A percentile compares a stretch with the other conserved stretches of the same genome.
Conservation (phyloP, 2,329 filamentous ascomycete species). For the Emericellopsis cladophorae region DNA sequence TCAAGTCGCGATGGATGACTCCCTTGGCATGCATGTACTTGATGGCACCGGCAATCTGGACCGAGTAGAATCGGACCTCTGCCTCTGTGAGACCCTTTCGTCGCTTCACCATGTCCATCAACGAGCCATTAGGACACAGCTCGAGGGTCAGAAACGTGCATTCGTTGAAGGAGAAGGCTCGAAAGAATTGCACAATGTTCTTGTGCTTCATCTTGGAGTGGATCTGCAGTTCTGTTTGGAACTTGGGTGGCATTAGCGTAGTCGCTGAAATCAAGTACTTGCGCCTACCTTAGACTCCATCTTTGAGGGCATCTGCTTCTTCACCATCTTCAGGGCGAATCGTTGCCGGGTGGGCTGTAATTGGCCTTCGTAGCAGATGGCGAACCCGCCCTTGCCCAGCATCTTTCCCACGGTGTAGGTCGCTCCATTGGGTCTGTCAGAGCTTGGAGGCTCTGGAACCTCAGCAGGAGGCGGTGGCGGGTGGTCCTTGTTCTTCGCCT, state of each 20-base stretch:
- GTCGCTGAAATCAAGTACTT: not conserved
- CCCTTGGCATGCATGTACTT: conserved; percentile 96
- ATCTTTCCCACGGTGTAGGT: conserved; percentile 63
- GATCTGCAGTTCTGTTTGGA: conserved; percentile 82
- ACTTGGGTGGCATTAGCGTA: conserved; percentile 26
- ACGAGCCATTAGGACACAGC: conserved; percentile 85
- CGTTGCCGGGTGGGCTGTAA: conserved; percentile 52
- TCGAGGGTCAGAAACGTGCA: conserved; percentile 92
- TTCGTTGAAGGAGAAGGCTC: conserved; percentile 80
- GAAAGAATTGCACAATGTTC: conserved; percentile 90
- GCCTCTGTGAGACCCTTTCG: conserved; percentile 84
- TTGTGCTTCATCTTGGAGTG: conserved; percentile 96
- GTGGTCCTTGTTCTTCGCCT: conserved; percentile 52
- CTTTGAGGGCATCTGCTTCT: conserved; percentile 69
- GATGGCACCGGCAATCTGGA: conserved; percentile 92
- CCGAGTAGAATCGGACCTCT: conserved; percentile 84
- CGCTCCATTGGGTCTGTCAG: conserved; percentile 56
- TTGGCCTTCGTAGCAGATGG: conserved; percentile 66
- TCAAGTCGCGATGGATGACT: conserved; percentile 92
- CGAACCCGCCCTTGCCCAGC: conserved; percentile 72
- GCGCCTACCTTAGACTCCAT: conserved; percentile 65
- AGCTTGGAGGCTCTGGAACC: conserved; percentile 50
- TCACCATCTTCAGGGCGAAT: conserved; percentile 73
- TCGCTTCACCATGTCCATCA: conserved; percentile 96
- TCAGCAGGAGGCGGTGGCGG: conserved; percentile 50